Percentiles rank a stretch among this genome's conserved stretches.
phyloP scores from a whole-genome alignment of 371 early-diverging fungal genomes.

The Mucor racemosus region DNA sequence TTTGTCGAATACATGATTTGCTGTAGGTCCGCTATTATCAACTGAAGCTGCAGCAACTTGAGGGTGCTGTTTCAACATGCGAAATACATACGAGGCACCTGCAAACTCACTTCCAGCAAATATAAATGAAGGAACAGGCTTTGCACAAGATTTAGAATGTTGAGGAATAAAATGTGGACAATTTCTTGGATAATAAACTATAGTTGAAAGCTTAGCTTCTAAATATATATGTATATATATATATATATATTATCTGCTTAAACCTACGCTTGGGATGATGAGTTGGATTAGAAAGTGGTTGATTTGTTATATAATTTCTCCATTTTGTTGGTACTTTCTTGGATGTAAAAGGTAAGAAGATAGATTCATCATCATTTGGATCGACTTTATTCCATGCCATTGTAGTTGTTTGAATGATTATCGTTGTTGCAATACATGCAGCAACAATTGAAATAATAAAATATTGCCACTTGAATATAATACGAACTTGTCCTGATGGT shows the following conservation, averaged over 20 bases:
- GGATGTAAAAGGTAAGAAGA: conserved; percentile 35
- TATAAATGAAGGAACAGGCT: conserved; percentile 62
- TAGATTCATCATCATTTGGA: conserved; percentile 29
- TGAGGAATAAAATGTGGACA: conserved; percentile 35
- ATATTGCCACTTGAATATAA: conserved; percentile 28
- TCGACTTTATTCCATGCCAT: conserved; percentile 13
- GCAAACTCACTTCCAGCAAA: conserved; percentile 61
- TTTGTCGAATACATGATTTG: conserved; percentile 11
- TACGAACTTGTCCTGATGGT: conserved; percentile 18
- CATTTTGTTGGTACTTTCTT: conserved; percentile 30
- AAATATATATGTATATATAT: no score
- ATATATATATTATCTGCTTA: no score
- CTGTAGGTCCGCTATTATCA: conserved; percentile 10
- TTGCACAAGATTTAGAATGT: conserved; percentile 48
- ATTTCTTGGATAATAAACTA: conserved; percentile 55
- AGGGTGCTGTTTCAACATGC: conserved; percentile 52
- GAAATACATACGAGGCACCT: conserved; percentile 52
- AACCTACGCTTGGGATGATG: conserved; percentile 37
- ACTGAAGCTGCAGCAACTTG: conserved; percentile 49
- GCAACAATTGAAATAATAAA: conserved; percentile 18
- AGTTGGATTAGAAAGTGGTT: conserved; percentile 19
- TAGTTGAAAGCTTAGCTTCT: background rate
- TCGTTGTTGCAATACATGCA: conserved; percentile 9
- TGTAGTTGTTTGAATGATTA: conserved; percentile 8
- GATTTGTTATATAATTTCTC: conserved; percentile 32